Evolutionary conservation across 2,329 filamentous ascomycete genomes (phyloP).

Genomic region (Cercospora sp.): DNA sequence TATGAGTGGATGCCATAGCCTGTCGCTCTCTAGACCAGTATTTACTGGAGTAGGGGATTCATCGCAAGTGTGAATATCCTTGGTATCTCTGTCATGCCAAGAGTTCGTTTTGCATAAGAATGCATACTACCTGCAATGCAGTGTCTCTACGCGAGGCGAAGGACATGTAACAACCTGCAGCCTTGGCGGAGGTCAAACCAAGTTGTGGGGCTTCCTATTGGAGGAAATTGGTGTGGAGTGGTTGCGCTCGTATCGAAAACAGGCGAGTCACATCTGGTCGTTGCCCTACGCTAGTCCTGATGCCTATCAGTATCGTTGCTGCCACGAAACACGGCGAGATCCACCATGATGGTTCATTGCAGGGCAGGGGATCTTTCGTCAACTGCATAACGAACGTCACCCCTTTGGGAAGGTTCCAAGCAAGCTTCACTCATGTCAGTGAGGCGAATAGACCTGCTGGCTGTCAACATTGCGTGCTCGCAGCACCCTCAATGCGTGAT

Average conservation of each 20-base stretch:
- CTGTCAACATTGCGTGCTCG: not conserved
- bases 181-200: not conserved
- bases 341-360: not conserved
- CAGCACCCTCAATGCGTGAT: not conserved
- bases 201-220: not conserved
- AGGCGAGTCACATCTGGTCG: not conserved
- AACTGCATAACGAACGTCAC: not conserved
- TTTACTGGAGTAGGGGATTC: not conserved
- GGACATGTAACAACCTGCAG: not conserved
- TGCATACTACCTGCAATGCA: not conserved
- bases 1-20: not conserved
- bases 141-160: not conserved
- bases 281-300: not conserved
- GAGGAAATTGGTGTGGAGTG: not conserved
- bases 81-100: not conserved
- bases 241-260: not conserved
- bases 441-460: not conserved
- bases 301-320: not conserved
- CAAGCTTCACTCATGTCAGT: not conserved
- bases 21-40: not conserved
- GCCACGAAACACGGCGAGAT: not conserved
- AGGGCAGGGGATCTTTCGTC: not conserved
- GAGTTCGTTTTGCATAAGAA: not conserved
- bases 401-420: not conserved
- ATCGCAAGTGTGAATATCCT: not conserved